phyloP scores from a whole-genome alignment of 495 filamentous ascomycete genomes.

The Aspergillus bridgeri region DNA sequence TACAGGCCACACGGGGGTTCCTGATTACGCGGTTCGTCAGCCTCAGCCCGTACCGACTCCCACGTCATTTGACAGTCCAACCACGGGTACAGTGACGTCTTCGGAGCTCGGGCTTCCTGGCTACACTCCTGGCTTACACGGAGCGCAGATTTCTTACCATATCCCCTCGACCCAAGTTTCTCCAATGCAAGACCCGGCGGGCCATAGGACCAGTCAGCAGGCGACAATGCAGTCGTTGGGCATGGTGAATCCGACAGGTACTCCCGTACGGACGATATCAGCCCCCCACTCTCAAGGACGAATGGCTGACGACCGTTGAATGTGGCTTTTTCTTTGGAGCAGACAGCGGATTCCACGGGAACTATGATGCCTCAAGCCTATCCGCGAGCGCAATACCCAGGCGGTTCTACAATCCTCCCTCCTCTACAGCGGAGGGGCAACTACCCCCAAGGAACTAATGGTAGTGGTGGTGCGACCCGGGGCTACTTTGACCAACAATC shows the following conservation, averaged over 20 bases:
- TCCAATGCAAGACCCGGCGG: conserved; percentile 38
- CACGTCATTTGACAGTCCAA: conserved; percentile 1
- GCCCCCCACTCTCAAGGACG: conserved; percentile 22
- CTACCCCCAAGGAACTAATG: conserved; percentile 32
- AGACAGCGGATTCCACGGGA: conserved; percentile 42
- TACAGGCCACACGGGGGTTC: conserved; percentile 35
- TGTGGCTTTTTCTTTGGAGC: conserved; percentile 14
- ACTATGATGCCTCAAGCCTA: conserved; percentile 43
- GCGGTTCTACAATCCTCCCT: conserved; percentile 35
- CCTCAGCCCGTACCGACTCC: conserved; percentile 7
- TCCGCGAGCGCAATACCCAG: conserved; percentile 33
- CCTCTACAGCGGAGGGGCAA: conserved; percentile 39
- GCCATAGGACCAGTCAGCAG: conserved; percentile 37
- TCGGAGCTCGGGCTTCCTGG: background rate
- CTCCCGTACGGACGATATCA: conserved; percentile 40
- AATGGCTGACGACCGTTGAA: conserved; percentile 29
- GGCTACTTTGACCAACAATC: conserved; percentile 36
- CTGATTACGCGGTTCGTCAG: conserved; percentile 43
- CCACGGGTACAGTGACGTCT: background rate
- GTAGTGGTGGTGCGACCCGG: conserved; percentile 24
- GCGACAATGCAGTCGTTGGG: conserved; percentile 41
- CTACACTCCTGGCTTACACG: conserved; percentile 3
- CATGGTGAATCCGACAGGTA: conserved; percentile 41
- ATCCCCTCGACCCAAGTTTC: conserved; percentile 34
- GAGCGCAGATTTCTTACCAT: conserved; percentile 34